A percentile compares a stretch with the other conserved stretches of the same genome.
phyloP scores from a whole-genome alignment of 306 rosid genomes.

The Quercus suber region DNA sequence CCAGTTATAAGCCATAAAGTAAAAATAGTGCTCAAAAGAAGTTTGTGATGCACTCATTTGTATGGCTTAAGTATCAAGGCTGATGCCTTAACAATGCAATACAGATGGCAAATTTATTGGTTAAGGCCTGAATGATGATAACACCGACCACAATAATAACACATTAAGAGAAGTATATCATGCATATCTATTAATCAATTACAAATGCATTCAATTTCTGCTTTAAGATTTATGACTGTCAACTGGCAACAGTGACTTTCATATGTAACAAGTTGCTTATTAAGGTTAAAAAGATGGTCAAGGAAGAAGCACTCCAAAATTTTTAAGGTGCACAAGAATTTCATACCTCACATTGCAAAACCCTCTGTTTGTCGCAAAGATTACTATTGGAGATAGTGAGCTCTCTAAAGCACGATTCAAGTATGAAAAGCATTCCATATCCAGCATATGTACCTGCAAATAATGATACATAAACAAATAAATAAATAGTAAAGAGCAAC shows the following conservation, averaged over 20 bases:
- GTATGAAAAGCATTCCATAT: conserved; percentile 97
- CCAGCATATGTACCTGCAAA: conserved; percentile 89
- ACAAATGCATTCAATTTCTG: background rate
- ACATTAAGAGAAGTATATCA: background rate
- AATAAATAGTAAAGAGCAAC: background rate
- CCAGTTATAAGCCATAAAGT: background rate
- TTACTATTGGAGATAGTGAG: conserved; percentile 90
- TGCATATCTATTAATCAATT: background rate
- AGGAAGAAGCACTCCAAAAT: conserved; percentile 3
- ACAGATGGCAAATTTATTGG: background rate
- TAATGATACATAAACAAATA: conserved; percentile 14
- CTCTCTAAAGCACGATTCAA: conserved; percentile 96
- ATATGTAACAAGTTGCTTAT: background rate
- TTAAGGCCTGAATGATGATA: background rate
- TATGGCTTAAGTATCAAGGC: background rate
- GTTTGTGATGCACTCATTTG: background rate
- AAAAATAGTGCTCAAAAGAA: background rate
- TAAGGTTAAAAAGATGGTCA: background rate
- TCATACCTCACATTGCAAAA: conserved; percentile 91
- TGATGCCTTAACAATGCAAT: background rate
- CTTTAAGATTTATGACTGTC: background rate
- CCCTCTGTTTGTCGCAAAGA: conserved; percentile 98
- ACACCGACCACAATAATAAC: background rate
- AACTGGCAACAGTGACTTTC: background rate
- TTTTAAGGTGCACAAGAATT: background rate